Base-by-base conservation (phyloP, 2,329 filamentous ascomycete species). In the Aspergillus jensenii region DNA sequence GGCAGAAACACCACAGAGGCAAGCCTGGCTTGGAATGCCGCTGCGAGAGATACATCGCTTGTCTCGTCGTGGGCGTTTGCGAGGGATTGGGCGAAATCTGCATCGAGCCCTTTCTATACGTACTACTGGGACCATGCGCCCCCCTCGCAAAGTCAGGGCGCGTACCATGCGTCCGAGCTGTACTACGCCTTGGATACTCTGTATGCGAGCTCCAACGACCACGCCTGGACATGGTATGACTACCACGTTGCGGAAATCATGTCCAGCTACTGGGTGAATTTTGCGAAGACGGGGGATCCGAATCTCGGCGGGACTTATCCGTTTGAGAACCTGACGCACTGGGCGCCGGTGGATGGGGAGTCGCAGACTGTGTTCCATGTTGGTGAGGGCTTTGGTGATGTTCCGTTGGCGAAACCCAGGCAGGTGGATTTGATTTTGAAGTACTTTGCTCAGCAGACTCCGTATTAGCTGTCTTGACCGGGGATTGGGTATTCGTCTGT, bases 111-210 rank as follows among this genome's bases (percentile, higher is more conserved):
- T 1, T 65, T 75, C 53, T 76, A 71, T 59, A 76, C 70, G 2
- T 76, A 75, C 57, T 70, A 68, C 62, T 76, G 71, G 69, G 66
- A 64, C 48, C 73, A 76, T 49, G 74, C 73, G 2, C 73, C 71
- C 1, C 74, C 74, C 0, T 69, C 72, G 6, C 73, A 76, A 55
- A 35, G 49, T 47, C 61, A 64, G 54, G 75, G 75, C 7, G 74
- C 75, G 6, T 74, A 68, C 61, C 74, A 76, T 55, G 65, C 69
- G 62, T 71, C 71, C 1, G 75, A 78, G 65, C 73, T 78, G 55
- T 72, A 70, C 59, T 77, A 77, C 52, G 68, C 67, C 1, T 63
- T 75, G 23, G 75, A 76, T 56, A 68, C 70, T 31, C 63, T 77
- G 14, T 76, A 75, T 51, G 69, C 52, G 59, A 74, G 70, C 25